Conservation (phyloP, 257 asterid genomes). For the Vinca minor region DNA sequence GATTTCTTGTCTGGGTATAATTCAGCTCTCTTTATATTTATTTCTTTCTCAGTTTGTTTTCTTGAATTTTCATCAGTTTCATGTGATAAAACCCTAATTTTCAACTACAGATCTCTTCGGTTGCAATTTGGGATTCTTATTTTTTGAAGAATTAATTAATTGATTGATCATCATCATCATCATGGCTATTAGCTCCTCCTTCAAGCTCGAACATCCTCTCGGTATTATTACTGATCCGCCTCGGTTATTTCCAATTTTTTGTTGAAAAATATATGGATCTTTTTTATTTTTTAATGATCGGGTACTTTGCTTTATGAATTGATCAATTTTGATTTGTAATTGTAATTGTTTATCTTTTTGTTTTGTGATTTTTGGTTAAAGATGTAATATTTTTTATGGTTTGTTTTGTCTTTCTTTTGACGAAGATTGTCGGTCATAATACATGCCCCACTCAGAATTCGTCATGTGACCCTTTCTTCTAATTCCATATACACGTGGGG, state of each 20-base stretch:
- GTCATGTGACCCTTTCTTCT: no score
- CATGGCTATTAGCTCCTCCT: conserved; percentile 38
- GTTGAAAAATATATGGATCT: background rate
- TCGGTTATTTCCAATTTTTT: background rate
- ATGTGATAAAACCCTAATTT: background rate
- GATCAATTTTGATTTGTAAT: background rate
- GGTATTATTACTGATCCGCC: conserved; percentile 12
- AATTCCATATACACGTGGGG: no score
- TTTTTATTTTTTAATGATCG: background rate
- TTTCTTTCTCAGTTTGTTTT: background rate
- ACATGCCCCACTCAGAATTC: no score
- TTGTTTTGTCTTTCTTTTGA: background rate
- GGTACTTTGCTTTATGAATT: background rate
- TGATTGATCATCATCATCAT: no score
- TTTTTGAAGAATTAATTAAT: background rate
- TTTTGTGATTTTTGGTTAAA: background rate
- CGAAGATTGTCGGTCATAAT: background rate
- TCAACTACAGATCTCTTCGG: background rate
- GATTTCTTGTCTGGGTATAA: no score
- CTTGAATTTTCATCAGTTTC: background rate
- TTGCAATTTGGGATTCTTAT: no score
- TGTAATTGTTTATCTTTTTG: background rate
- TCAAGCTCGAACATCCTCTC: conserved; percentile 37
- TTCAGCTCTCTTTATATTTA: background rate
- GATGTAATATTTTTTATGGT: background rate